Evolutionary conservation across 345 rosid genomes (phyloP), one percentile per base, ranked within the genome.

Genomic region (Dipteronia dyeriana): DNA sequence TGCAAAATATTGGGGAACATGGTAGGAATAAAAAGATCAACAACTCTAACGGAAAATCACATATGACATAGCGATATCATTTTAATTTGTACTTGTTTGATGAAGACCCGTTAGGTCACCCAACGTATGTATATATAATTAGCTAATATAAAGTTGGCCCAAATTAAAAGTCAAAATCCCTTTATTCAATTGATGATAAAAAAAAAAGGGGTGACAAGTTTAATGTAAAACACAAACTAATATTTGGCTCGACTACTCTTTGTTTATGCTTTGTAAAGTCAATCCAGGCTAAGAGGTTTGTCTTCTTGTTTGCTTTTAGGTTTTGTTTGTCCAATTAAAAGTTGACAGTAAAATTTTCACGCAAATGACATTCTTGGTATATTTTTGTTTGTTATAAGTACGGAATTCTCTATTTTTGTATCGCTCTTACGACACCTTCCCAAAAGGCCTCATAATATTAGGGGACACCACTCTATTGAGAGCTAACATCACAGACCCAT

Each of bases 271-370:
- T 38, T 34, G 45, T n/a, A 68, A 41, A 68, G 71, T 68, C 71
- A 68, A 68, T 68, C 54, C n/a, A 68, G 71, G 53, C 31, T 41
- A 43, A 17, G 19, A 68, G 5, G 19, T 45, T 68, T 45, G 71
- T 68, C 71, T 5, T 68, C 29, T 68, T 20, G 19, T 45, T n/a
- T 20, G 71, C 71, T 68, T 68, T 68, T 68, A 68, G 57, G 71
- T 68, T 26, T 7, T 43, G 9, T 20, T 4, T 45, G 31, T 68
- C 71, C 71, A n/a, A 45, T 43, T 43, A 43, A 13, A 41, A 45
- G 12, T 41, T 45, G 56, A 13, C 71, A 9, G 49, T 38, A 56
- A 56, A 19, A 22, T 62, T 62, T 62, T 34, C 38, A 62, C 23
- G 62, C 23, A 57, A 57, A 57, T 57, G 62, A 57, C 12, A 62